Conservation (phyloP, 176 grass and related monocot species). For the Avena atlantica region DNA sequence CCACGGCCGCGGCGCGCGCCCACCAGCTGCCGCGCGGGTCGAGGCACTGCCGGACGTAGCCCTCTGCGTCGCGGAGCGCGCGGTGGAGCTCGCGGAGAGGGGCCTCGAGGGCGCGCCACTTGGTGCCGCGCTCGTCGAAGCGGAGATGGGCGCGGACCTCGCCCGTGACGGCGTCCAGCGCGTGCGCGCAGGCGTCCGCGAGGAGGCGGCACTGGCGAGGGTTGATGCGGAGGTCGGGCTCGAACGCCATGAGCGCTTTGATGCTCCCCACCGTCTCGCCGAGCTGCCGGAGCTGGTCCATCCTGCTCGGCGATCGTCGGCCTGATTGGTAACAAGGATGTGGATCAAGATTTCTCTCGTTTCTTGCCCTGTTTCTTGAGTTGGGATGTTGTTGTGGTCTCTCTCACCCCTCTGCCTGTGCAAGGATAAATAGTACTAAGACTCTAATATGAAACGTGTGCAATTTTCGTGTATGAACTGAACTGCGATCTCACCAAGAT, state of each 20-base stretch:
- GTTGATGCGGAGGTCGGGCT: slow-evolving; percentile 72
- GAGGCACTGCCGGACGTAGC: slow-evolving; percentile 68
- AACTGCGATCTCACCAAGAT: background rate
- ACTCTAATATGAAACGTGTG: background rate
- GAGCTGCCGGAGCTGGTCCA: slow-evolving; percentile 88
- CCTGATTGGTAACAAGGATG: background rate
- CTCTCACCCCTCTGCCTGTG: slow-evolving; percentile 26
- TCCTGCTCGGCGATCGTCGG: slow-evolving; percentile 21
- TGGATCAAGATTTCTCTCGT: background rate
- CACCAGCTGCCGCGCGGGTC: slow-evolving; percentile 76
- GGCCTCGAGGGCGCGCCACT: slow-evolving; percentile 74
- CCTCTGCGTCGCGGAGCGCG: slow-evolving; percentile 75
- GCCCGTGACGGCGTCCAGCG: slow-evolving; percentile 56
- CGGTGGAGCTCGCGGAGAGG: slow-evolving; percentile 82
- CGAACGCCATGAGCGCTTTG: slow-evolving; percentile 78
- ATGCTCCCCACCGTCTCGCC: slow-evolving; percentile 74
- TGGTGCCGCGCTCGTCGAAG: slow-evolving; percentile 81
- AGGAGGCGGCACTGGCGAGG: slow-evolving; percentile 85
- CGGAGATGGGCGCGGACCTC: slow-evolving; percentile 66
- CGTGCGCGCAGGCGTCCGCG: slow-evolving; percentile 63
- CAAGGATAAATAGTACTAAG: slow-evolving; percentile 18
- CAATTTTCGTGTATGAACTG: slow-evolving; percentile 33
- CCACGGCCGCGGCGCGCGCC: slow-evolving; percentile 65
- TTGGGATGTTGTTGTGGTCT: background rate
- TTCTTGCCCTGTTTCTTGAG: slow-evolving; percentile 12